A percentile compares a stretch with the other conserved stretches of the same genome.
Evolutionary conservation across 208 protist genomes (phyloP).

Genomic region (Trypanosoma platydactyli): DNA sequence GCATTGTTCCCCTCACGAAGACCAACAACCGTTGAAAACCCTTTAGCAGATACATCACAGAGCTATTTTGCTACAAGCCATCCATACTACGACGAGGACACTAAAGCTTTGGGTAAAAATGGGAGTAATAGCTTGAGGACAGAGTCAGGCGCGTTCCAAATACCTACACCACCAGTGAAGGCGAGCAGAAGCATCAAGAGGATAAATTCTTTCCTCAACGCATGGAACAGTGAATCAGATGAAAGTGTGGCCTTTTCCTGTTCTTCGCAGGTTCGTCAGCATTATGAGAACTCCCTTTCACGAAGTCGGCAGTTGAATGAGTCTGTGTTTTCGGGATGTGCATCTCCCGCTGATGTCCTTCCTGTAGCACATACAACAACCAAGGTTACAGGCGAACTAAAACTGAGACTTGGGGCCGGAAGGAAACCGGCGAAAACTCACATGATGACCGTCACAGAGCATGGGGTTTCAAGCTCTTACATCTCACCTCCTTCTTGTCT

Average conservation of each 20-base stretch:
- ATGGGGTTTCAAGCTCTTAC: too few species aligned
- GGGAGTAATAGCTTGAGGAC: background rate
- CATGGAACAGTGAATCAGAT: background rate
- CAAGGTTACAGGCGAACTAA: too few species aligned
- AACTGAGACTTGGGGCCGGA: too few species aligned
- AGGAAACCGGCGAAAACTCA: too few species aligned
- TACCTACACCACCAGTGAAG: background rate
- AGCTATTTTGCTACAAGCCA: background rate
- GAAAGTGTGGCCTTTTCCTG: background rate
- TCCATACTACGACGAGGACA: slow-evolving; percentile 4
- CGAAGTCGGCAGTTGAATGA: too few species aligned
- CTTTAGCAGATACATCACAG: background rate
- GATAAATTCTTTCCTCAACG: slow-evolving; percentile 5
- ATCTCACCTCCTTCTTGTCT: too few species aligned
- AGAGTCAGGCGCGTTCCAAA: background rate
- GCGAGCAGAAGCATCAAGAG: background rate
- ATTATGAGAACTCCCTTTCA: too few species aligned
- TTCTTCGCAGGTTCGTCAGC: background rate
- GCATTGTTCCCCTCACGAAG: background rate
- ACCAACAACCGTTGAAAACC: background rate
- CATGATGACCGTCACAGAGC: too few species aligned
- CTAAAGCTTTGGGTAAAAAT: background rate
- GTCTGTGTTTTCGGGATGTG: too few species aligned
- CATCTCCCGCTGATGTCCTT: too few species aligned
- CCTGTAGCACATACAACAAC: too few species aligned